Evolutionary conservation across 2,329 filamentous ascomycete genomes (phyloP).

Genomic region (Westerdykella aurantiaca): DNA sequence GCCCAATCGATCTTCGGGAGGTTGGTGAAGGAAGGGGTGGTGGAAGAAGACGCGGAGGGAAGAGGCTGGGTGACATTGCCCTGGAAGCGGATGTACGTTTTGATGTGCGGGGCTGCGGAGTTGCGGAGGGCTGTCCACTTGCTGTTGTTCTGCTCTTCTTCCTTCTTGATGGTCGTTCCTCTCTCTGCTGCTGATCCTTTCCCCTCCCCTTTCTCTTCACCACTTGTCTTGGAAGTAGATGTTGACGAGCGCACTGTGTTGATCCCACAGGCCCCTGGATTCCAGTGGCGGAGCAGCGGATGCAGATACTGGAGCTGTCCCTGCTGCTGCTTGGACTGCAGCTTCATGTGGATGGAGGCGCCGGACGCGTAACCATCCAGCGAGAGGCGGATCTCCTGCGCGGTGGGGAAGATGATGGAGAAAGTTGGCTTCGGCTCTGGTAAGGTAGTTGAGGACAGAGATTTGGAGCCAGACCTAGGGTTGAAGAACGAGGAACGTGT

Average conservation of each 20-base stretch:
- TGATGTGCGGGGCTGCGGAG: constrained; percentile 78
- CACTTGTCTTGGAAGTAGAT: constrained; percentile 36
- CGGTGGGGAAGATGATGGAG: constrained; percentile 74
- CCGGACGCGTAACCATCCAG: constrained; percentile 75
- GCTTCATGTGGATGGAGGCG: constrained; percentile 74
- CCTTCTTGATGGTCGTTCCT: neutral
- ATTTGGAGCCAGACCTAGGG: constrained; percentile 2
- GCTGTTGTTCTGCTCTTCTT: neutral
- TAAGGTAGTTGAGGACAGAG: constrained; percentile 1
- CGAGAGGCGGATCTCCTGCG: constrained; percentile 68
- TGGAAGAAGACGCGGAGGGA: too few species aligned
- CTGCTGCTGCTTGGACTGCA: constrained; percentile 61
- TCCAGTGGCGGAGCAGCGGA: constrained; percentile 71
- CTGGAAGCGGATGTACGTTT: constrained; percentile 71
- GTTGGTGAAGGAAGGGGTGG: too few species aligned
- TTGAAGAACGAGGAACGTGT: neutral
- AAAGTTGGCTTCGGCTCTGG: constrained; percentile 43
- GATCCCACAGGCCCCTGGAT: constrained; percentile 17
- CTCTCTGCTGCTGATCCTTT: neutral
- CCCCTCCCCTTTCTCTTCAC: constrained; percentile 15
- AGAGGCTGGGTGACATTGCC: too few species aligned
- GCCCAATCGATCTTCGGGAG: constrained; percentile 66
- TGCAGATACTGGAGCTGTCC: constrained; percentile 69
- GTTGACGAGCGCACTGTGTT: neutral
- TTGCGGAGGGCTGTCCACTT: constrained; percentile 20